Base-by-base conservation (phyloP, 371 early-diverging fungal genomes). In the Vairimorpha necatrix region DNA sequence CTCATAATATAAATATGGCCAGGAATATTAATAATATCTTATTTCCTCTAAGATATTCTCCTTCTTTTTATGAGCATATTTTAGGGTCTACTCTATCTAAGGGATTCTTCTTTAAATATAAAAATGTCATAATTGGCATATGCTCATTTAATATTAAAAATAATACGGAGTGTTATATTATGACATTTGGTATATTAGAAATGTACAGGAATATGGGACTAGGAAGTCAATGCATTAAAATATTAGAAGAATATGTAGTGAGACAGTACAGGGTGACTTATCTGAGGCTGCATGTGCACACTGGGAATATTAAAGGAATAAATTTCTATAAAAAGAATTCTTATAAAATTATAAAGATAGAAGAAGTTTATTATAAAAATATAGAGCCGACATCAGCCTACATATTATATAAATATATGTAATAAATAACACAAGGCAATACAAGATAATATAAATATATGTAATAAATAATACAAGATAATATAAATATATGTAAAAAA, bases 101-200 rank as follows among this genome's bases (percentile, higher is more conserved):
- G 9, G 42, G 47, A 33, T 71, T 58, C 26, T 24, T 71, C 4
- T 71, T 71, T 22, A 33, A 30, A 33, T 34, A 14, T 24, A 4
- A 6, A 22, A 2, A 65, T 24, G 1, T 22, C 3, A 30, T 7
- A 28, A 30, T 71, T 9, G 71, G 71, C 1, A 2, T 60, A 26
- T 56, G 61, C 28, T 16, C 71, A 33, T 58, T 60, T 50, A 32
- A 2, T 39, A 32, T 71, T 26, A 11, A 33, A 46, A 3, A 6
- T 3, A 39, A 60, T 6, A 33, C 14, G 2, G 38, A 38, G 39
- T 54, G 54, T 62, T 71, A 71, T 60, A 4, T 71, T 6, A 71
- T 71, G 71, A 71, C 71, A 26, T 62, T 71, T 71, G 71, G 71
- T 1, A 50, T 71, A 30, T 16, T 71, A 7, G 18, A 3, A 13